A percentile compares a stretch with the other conserved stretches of the same genome.
Conservation (phyloP, 2,329 filamentous ascomycete species). For the Sarocladium strictum region DNA sequence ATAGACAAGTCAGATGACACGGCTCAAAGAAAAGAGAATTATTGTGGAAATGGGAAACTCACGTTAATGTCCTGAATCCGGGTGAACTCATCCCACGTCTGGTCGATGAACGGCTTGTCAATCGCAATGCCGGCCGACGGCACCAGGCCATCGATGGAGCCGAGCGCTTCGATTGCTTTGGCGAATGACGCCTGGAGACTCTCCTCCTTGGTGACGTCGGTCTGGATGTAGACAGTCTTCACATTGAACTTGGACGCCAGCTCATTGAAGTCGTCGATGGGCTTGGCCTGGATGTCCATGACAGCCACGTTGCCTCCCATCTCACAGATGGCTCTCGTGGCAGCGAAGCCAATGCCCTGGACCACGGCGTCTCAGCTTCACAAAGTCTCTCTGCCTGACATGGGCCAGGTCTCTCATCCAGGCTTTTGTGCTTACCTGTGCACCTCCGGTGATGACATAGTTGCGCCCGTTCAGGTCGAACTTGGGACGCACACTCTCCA, state of each 20-base stretch:
- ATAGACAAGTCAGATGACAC: not conserved
- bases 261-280: conserved; percentile 17
- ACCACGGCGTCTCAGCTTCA: conserved; percentile 12
- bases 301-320: conserved; percentile 35
- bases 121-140: conserved; percentile 33
- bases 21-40: not conserved
- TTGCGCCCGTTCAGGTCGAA: conserved; percentile 2
- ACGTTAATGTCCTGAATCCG: conserved; percentile 36
- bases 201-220: conserved; percentile 24
- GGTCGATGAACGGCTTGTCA: conserved; percentile 37
- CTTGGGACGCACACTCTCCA: not conserved
- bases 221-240: conserved; percentile 24
- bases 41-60: conserved; percentile 10
- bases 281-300: conserved; percentile 26
- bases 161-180: conserved; percentile 18
- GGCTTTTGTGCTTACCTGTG: not conserved
- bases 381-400: not conserved
- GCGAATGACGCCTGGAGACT: conserved; percentile 21
- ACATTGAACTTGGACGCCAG: conserved; percentile 13
- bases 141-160: conserved; percentile 23
- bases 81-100: conserved; percentile 35
- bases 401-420: not conserved
- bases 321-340: conserved; percentile 30
- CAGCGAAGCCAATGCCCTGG: conserved; percentile 33
- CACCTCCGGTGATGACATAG: conserved; percentile 8